These are phyloP conservation scores for Herpetospermum pedunculosum DNA, from an alignment of 306 rosid genomes.

Conservation along the genomic window DNA sequence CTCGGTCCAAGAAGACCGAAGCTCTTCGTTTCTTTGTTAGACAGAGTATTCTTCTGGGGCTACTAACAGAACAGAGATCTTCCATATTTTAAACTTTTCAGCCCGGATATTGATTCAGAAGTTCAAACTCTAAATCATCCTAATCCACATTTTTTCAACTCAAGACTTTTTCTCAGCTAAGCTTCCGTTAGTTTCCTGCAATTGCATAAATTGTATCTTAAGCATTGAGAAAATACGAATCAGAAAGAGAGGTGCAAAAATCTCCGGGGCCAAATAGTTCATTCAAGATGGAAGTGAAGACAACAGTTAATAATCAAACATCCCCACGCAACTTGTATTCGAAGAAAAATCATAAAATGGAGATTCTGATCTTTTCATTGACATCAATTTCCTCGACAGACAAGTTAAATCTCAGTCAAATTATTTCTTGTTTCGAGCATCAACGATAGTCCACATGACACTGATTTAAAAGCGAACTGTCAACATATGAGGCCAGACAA, in stretches of 20 bases:
- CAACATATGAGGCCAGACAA: conserved; percentile 16
- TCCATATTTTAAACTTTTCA: conserved; percentile 33
- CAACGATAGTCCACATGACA: conserved; percentile 57
- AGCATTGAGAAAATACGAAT: neutral
- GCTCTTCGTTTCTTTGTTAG: conserved; percentile 46
- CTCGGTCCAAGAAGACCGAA: conserved; percentile 33
- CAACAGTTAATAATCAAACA: neutral
- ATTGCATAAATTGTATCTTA: conserved; percentile 2
- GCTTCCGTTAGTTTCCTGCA: conserved; percentile 48
- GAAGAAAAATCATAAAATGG: neutral
- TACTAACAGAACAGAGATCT: conserved; percentile 58
- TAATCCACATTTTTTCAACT: neutral
- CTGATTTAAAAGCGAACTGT: conserved; percentile 14
- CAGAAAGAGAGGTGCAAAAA: neutral
- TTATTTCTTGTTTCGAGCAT: conserved; percentile 43
- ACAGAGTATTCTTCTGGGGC: conserved; percentile 75
- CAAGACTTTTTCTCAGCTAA: conserved; percentile 44
- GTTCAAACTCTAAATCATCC: neutral
- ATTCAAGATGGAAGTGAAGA: neutral
- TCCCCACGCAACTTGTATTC: neutral
- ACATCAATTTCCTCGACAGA: neutral
- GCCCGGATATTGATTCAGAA: neutral
- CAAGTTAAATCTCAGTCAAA: conserved; percentile 3
- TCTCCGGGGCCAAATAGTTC: neutral
- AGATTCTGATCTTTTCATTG: neutral